Evolutionary conservation across 1,284 basidiomycete genomes (phyloP), one percentile per base, ranked within the genome.

Genomic region (Heliocybe sulcata): DNA sequence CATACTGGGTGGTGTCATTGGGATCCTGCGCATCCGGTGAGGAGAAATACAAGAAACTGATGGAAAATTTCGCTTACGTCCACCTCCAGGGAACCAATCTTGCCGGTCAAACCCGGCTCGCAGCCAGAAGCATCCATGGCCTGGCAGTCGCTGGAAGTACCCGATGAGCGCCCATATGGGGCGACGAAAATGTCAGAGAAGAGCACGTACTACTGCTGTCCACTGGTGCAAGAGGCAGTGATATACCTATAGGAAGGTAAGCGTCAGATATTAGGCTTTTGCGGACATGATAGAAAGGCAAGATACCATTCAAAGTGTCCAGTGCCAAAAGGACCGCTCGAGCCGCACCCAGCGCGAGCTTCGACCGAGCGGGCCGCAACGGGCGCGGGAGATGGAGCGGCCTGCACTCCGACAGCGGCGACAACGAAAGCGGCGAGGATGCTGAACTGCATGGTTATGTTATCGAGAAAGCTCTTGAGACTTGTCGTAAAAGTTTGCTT

Each of bases 231-330:
- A 35, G 33, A 35, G 33, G 33, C 33, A 16, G 33, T 35, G 33
- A 35, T 35, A 35, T 35, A 16, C 9, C 33, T 35, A 35, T 35
- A 9, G 16, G 9, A 29, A 51, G 16, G n/a, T n/a, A n/a, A n/a
- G n/a, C n/a, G 27, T 16, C 49, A n/a, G 19, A 51, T 14, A 51
- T 22, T 51, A n/a, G 20, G 11, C 12, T 25, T 51, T 27, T 14
- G 16, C 12, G 16, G 49, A 27, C 27, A 27, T 25, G 27, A 9
- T 11, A 25, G 27, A n/a, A 19, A 20, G 27, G 12, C 25, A 25
- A 51, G 16, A n/a, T 16, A 51, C 49, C 49, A 51, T 29, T 51
- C 26, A 27, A 25, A 51, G 49, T 51, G 49, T 16, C 49, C 49
- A 9, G 16, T 11, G 26, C 49, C 49, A 25, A 51, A 27, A 51